Evolutionary conservation across 257 asterid genomes (phyloP), one percentile per base, ranked within the genome.

Genomic region (Anisodus tanguticus): DNA sequence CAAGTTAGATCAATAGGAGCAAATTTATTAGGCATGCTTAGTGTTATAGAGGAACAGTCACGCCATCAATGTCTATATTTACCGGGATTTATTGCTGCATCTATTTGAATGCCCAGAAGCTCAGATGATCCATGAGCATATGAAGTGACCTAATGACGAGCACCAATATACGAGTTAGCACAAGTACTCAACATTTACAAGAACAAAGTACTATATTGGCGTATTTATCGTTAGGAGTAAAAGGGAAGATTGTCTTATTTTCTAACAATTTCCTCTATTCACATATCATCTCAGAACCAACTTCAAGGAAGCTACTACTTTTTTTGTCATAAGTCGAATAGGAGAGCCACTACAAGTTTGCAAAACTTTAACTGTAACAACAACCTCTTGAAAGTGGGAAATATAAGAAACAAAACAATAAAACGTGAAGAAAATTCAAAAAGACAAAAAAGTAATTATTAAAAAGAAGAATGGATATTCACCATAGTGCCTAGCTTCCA

Each of bases 1-100:
- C 60, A 74, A 31, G 49, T 26, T 26, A 53, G 45, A 53, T 51
- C 26, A 76, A 51, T 76, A 26, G 45, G 63, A 51, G 63, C 57
- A 76, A 76, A 76, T 76, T 11, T 51, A 51, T 51, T 15, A 63
- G 63, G 26, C 31, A 77, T 53, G 47, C 15, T 77, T 77, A 71
- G 37, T 45, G 58, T 31, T 49, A 53, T 53, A 26, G 9, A 77
- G 47, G 60, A 64, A 83, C 88, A 49, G 47, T 9, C 47, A 3
- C 16, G 31, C 26, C 47, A 53, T 76, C 49, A 31, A 53, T 53
- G 64, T 31, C 64, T 47, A 77, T 53, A 53, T 55, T 83, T 86
- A 93, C 98, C 99, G 84, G 98, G 98, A 91, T 96, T 96, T 90
- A 96, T 93, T 78, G 99, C 99, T 15, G 99, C 98, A 87, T 96